Evolutionary conservation across 306 rosid species (phyloP).

Genomic region (Begonia masoniana): DNA sequence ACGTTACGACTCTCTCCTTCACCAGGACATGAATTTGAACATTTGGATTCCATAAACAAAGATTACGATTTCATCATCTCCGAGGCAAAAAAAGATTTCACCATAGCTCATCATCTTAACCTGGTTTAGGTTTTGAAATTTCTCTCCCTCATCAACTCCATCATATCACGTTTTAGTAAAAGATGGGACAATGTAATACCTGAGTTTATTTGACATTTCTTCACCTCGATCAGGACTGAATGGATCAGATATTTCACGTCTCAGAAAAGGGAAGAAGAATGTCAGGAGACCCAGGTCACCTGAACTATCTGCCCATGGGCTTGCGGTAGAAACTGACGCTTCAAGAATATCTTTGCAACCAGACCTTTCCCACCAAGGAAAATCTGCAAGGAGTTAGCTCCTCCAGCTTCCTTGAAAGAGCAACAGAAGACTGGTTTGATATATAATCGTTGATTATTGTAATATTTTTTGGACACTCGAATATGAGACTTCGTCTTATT

Average conservation of each 20-base stretch:
- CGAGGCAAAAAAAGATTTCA: slow-evolving; percentile 16
- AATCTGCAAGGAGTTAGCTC: slow-evolving; percentile 21
- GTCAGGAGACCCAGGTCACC: no score
- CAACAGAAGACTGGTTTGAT: slow-evolving; percentile 49
- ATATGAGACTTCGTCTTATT: no score
- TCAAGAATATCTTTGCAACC: slow-evolving; percentile 21
- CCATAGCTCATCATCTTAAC: slow-evolving; percentile 27
- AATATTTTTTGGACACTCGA: no score
- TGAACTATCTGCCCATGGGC: slow-evolving; percentile 9
- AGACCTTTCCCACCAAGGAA: slow-evolving; percentile 54
- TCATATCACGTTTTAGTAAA: slow-evolving; percentile 5
- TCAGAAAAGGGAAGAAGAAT: slow-evolving; percentile 36
- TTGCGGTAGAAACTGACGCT: slow-evolving; percentile 9
- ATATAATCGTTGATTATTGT: no score
- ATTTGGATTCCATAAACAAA: no score
- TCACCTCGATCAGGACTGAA: slow-evolving; percentile 29
- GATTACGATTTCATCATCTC: no score
- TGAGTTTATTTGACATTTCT: slow-evolving; percentile 34
- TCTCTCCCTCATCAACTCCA: slow-evolving; percentile 11
- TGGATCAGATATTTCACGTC: slow-evolving; percentile 51
- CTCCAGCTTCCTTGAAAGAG: slow-evolving; percentile 24
- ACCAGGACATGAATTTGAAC: no score
- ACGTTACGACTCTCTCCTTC: no score
- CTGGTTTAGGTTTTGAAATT: slow-evolving; percentile 16
- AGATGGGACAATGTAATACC: slow-evolving; percentile 7